Evolutionary conservation across 2,329 filamentous ascomycete species (phyloP).

Genomic region (Penicillium brasilianum): DNA sequence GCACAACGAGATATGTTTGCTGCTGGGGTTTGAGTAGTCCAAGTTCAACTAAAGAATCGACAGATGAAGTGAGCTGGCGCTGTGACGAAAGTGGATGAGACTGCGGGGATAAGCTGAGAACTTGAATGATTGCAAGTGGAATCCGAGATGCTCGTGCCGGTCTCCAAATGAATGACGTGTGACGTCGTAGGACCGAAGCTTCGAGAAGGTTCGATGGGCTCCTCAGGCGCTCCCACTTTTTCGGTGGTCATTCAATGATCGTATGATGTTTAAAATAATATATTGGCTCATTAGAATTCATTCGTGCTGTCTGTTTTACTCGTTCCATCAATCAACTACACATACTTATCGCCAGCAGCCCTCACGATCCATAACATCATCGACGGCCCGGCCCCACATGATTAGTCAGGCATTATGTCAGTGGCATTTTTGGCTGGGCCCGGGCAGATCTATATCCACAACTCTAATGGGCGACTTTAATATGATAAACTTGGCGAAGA

Average conservation of each 20-base stretch:
- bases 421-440: slow-evolving; percentile 4
- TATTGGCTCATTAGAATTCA: background rate
- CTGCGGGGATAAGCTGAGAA: slow-evolving; percentile 9
- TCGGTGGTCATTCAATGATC: background rate
- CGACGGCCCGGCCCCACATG: slow-evolving; percentile 17
- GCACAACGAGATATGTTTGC: background rate
- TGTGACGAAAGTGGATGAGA: background rate
- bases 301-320: background rate
- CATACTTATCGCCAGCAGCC: background rate
- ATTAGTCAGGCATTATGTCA: slow-evolving; percentile 12
- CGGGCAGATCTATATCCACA: background rate
- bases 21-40: background rate
- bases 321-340: background rate
- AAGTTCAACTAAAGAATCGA: background rate
- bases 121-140: slow-evolving; percentile 15
- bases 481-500: no score
- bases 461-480: background rate
- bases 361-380: slow-evolving; percentile 24
- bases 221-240: background rate
- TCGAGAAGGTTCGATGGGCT: slow-evolving; percentile 43
- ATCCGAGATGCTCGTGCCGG: slow-evolving; percentile 15
- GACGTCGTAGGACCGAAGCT: slow-evolving; percentile 42
- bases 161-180: slow-evolving; percentile 38
- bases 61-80: background rate
- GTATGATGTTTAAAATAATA: background rate